Conservation (phyloP, 257 asterid genomes). For the Solanum medicagineum region DNA sequence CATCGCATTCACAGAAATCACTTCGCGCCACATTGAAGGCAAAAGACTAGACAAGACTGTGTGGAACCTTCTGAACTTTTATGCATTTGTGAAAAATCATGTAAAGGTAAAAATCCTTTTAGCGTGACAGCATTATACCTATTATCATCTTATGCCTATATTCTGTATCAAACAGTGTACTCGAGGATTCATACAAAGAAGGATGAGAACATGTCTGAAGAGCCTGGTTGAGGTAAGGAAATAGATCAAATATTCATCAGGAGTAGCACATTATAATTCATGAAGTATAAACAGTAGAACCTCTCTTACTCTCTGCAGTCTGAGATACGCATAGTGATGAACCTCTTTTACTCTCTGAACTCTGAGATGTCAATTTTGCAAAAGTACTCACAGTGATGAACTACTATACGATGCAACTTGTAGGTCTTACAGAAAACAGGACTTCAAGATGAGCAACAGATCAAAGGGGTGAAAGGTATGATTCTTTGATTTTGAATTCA, state of each 20-base stretch:
- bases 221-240: conserved; percentile 53
- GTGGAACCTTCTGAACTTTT: conserved; percentile 79
- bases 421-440: conserved; percentile 41
- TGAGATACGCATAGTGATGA: neutral
- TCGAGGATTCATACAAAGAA: conserved; percentile 67
- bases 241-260: neutral
- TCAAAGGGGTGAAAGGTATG: conserved; percentile 26
- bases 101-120: conserved; percentile 54
- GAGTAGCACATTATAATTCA: neutral
- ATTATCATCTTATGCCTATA: conserved; percentile 6
- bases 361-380: neutral
- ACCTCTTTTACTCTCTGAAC: neutral
- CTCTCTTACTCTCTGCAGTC: neutral
- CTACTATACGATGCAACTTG: conserved; percentile 1
- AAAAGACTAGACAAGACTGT: conserved; percentile 78
- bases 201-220: conserved; percentile 67
- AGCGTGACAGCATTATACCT: conserved; percentile 2
- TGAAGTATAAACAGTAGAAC: neutral
- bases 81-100: conserved; percentile 62
- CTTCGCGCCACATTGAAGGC: conserved; percentile 55
- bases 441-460: conserved; percentile 27
- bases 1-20: conserved; percentile 42
- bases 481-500: neutral
- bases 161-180: conserved; percentile 44
- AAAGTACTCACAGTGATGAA: neutral